Evolutionary conservation across 75 land plant genomes (phyloP), one percentile per base, ranked within the genome.

Genomic region (Pseudotsuga menziesii): DNA sequence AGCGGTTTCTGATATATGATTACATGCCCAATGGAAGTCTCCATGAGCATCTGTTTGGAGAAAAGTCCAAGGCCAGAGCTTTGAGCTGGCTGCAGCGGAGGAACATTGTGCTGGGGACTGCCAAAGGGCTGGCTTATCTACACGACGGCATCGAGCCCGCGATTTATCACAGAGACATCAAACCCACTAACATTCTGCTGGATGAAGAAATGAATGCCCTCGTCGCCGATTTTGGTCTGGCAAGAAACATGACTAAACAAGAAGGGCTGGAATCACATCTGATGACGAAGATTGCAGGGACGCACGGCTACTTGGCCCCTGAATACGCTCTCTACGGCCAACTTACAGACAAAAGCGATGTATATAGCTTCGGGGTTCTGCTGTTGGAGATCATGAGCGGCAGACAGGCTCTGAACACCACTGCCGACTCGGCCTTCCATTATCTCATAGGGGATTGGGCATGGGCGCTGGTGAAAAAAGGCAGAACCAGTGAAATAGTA

Each of bases 191-290:
- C 62, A 88, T 88, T 54, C 67, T 88, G 27, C 88, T 88, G 19
- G 89, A 88, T 54, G 82, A 82, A 14, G 61, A 82, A 0, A 85
- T 82, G 82, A 80, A 85, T 22, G 82, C 88, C 11, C 76, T 78
- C 44, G 77, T 88, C 23, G 88, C 89, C 1, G 89, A 88, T 72
- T 88, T 88, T 56, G 89, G 89, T 58, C 77, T 82, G 14, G 79
- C 80, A 17, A 78, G 79, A 57, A 59, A 17, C 85, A 70, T 78
- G 16, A 76, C 80, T 6, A 39, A 52, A 6, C 77, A 77, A 3
- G 84, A 85, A 69, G 84, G 72, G n/a, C n/a, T n/a, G 16, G 58
- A 63, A 39, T 74, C 76, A 1, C 84, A 82, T 29, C 61, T 78
- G 9, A 81, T 84, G 32, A 81, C 86, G 16, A 60, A 72, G 22